These are phyloP conservation scores for Carallia pectinifolia DNA, from an alignment of 345 rosid genomes.

Conservation along the genomic window DNA sequence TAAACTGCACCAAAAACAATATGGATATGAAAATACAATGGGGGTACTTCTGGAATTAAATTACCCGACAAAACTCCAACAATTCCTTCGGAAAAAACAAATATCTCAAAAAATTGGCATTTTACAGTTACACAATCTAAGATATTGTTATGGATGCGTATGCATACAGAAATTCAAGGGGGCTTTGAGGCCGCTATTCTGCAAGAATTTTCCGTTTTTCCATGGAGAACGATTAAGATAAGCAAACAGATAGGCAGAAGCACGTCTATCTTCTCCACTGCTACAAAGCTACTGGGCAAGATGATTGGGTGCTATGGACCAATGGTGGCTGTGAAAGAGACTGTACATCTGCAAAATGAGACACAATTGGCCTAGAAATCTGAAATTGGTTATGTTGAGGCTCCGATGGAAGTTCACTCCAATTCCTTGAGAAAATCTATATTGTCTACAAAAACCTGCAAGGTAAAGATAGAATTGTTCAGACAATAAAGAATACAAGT, in stretches of 20 bases:
- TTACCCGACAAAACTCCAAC: not conserved
- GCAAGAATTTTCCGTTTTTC: no score
- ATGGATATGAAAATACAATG: no score
- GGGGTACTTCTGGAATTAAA: no score
- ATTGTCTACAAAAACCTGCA: constrained; percentile 91
- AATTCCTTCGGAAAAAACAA: not conserved
- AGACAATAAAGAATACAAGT: not conserved
- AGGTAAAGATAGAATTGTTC: not conserved
- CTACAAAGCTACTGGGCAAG: constrained; percentile 13
- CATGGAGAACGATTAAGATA: not conserved
- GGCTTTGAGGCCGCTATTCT: no score
- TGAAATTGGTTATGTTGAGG: not conserved
- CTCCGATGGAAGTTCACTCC: constrained; percentile 51
- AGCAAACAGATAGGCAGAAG: not conserved
- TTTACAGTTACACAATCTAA: not conserved
- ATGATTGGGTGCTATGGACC: constrained; percentile 9
- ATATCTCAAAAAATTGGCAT: not conserved
- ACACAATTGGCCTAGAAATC: not conserved
- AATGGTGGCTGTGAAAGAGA: constrained; percentile 5
- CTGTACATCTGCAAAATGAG: constrained; percentile 36
- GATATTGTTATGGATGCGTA: not conserved
- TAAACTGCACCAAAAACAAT: no score
- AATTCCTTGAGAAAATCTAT: constrained; percentile 84
- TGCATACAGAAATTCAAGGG: not conserved
- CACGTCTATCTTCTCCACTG: constrained; percentile 1